phyloP scores from a whole-genome alignment of 495 filamentous ascomycete species.

The Entonaema liquescens region DNA sequence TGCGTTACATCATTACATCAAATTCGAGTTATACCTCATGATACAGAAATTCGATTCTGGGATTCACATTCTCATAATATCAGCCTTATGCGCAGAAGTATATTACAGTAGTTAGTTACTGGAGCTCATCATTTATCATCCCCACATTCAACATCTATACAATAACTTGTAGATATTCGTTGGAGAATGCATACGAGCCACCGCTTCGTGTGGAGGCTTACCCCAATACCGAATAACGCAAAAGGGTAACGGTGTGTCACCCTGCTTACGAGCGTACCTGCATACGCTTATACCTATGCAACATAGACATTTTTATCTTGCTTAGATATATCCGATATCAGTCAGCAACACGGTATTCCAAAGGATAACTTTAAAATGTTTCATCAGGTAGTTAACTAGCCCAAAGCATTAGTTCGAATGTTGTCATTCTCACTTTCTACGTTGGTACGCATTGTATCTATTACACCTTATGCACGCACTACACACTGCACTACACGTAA shows the following conservation, averaged over 20 bases:
- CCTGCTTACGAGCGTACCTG: background rate
- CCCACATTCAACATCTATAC: background rate
- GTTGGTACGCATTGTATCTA: background rate
- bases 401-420: too few relatives aligned
- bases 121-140: background rate
- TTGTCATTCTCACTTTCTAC: background rate
- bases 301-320: background rate
- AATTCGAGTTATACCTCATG: too few relatives aligned
- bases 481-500: too few relatives aligned
- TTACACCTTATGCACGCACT: too few relatives aligned
- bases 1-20: too few relatives aligned
- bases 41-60: background rate
- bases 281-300: background rate
- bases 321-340: background rate
- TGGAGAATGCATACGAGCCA: background rate
- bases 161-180: background rate
- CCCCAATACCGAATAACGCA: background rate
- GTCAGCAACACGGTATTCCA: too few relatives aligned
- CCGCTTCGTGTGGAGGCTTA: background rate
- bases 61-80: too few relatives aligned
- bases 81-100: too few relatives aligned
- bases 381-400: too few relatives aligned
- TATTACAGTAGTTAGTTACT: too few relatives aligned
- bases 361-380: too few relatives aligned
- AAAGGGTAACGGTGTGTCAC: background rate